Conservation (phyloP, 116 monocot species). For the Iris pallida region DNA sequence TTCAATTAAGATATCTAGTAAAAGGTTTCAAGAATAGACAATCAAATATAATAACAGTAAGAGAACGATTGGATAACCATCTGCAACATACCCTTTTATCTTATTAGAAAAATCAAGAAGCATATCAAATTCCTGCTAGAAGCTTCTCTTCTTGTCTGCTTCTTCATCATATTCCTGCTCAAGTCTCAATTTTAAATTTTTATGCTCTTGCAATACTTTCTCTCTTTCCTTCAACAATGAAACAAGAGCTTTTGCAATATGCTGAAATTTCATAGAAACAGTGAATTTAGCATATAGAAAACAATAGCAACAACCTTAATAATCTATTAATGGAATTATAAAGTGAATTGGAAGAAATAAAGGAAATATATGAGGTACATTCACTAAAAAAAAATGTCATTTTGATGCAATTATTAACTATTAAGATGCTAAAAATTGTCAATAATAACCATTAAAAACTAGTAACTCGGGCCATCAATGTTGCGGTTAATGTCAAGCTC, state of each 20-base stretch:
- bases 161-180: conserved; percentile 70
- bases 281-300: background rate
- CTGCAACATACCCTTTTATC: conserved; percentile 69
- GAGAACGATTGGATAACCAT: background rate
- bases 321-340: too few relatives aligned
- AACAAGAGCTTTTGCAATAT: conserved; percentile 67
- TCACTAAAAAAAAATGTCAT: too few relatives aligned
- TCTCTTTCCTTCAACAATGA: conserved; percentile 73
- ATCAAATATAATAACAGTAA: background rate
- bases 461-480: too few relatives aligned
- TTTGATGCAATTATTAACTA: too few relatives aligned
- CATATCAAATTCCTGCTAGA: conserved; percentile 67
- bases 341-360: too few relatives aligned
- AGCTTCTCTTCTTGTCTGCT: conserved; percentile 60
- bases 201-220: conserved; percentile 51
- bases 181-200: conserved; percentile 50
- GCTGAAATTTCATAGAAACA: conserved; percentile 24
- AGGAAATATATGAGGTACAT: too few relatives aligned
- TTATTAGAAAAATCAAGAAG: conserved; percentile 40
- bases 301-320: background rate
- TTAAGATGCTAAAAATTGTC: too few relatives aligned
- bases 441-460: too few relatives aligned
- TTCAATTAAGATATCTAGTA: conserved; percentile 69
- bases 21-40: conserved; percentile 7
- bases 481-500: too few relatives aligned